These are phyloP conservation scores for Grosmannia huntii DNA, from an alignment of 2,329 filamentous ascomycete genomes.

Conservation along the genomic window DNA sequence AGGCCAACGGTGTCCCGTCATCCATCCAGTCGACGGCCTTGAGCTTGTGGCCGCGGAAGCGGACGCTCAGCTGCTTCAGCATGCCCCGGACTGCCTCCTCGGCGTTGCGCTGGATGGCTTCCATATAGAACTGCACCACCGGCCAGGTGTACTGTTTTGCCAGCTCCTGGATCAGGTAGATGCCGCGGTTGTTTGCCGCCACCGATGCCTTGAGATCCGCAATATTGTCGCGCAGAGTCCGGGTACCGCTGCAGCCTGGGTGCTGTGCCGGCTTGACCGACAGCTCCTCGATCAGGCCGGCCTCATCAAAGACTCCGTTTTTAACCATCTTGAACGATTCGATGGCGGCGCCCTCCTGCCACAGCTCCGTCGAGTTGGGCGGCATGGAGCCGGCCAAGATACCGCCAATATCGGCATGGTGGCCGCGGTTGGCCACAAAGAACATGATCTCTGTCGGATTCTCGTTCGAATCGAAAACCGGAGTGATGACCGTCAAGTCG, in stretches of 20 bases:
- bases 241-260: conserved; percentile 55
- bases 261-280: conserved; percentile 46
- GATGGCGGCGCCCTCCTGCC: conserved; percentile 51
- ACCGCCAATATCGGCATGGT: conserved; percentile 74
- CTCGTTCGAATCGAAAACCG: conserved; percentile 50
- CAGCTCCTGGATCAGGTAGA: conserved; percentile 54
- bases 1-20: conserved; percentile 22
- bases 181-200: conserved; percentile 63
- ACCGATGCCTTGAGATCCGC: conserved; percentile 66
- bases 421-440: conserved; percentile 67
- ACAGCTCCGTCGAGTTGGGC: conserved; percentile 49
- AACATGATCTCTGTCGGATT: conserved; percentile 56
- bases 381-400: conserved; percentile 51
- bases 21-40: conserved; percentile 26
- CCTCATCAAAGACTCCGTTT: conserved; percentile 56
- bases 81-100: conserved; percentile 59
- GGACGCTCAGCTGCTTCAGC: conserved; percentile 50
- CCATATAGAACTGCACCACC: conserved; percentile 45
- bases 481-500: conserved; percentile 70
- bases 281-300: conserved; percentile 52
- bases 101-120: conserved; percentile 62
- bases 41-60: conserved; percentile 24
- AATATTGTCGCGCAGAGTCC: conserved; percentile 61
- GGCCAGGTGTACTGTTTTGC: conserved; percentile 52
- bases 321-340: conserved; percentile 53